Evolutionary conservation across 2,329 filamentous ascomycete genomes (phyloP).

Genomic region (Geosmithia flava): DNA sequence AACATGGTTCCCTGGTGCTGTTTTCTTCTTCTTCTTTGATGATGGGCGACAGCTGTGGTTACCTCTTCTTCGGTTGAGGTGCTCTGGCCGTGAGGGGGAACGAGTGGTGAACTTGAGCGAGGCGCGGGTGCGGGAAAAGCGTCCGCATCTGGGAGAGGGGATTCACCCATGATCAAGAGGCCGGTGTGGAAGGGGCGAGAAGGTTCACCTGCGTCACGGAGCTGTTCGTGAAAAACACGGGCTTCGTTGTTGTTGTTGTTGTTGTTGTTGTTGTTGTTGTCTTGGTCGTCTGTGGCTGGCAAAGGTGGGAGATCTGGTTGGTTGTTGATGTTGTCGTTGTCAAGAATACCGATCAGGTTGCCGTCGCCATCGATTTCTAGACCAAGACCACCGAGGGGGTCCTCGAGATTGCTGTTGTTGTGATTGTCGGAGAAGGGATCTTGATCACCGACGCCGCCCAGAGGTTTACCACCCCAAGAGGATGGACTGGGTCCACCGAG

Average conservation of each 20-base stretch:
- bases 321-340: constrained; percentile 7
- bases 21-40: constrained; percentile 9
- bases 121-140: constrained; percentile 14
- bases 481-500: constrained; percentile 19
- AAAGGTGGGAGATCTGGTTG: constrained; percentile 28
- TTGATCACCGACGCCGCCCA: constrained; percentile 10
- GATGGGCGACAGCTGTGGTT: constrained; percentile 2
- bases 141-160: constrained; percentile 23
- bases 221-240: constrained; percentile 1
- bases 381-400: constrained; percentile 24
- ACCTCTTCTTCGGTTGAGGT: constrained; percentile 8
- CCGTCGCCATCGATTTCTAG: constrained; percentile 39
- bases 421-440: constrained; percentile 26
- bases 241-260: constrained; percentile 3
- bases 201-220: background rate
- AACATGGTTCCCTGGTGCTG: constrained; percentile 10
- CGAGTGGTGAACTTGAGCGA: background rate
- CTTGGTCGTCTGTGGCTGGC: constrained; percentile 6
- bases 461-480: constrained; percentile 10
- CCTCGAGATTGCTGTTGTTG: constrained; percentile 23
- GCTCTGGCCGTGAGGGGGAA: background rate
- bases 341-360: constrained; percentile 28
- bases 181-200: constrained; percentile 3
- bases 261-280: constrained; percentile 1
- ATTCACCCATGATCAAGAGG: constrained; percentile 23